These are phyloP conservation scores for Solanum clarkiae DNA, from an alignment of 257 asterid species.

Conservation along the genomic window DNA sequence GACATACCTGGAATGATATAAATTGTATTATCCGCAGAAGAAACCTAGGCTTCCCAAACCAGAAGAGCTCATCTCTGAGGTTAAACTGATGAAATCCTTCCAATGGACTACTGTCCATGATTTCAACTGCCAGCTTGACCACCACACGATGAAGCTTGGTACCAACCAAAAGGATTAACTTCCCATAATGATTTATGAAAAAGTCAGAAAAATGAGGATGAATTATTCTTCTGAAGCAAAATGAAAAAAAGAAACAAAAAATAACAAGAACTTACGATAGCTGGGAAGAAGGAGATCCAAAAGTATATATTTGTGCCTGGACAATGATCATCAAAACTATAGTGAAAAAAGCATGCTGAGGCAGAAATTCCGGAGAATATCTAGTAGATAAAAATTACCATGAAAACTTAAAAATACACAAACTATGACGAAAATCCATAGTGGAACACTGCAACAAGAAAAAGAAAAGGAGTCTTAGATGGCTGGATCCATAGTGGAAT, in stretches of 20 bases:
- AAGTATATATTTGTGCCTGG: conserved; percentile 88
- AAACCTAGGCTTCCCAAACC: conserved; percentile 86
- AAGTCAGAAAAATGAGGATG: neutral
- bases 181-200: neutral
- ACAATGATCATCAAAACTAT: neutral
- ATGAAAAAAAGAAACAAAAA: neutral
- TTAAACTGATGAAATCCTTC: conserved; percentile 49
- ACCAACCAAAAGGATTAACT: conserved; percentile 84
- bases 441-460: conserved; percentile 29
- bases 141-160: conserved; percentile 80
- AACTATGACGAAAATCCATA: conserved; percentile 33
- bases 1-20: conserved; percentile 68
- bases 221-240: neutral
- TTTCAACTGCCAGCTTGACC: conserved; percentile 78
- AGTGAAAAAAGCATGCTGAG: neutral
- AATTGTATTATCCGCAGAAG: conserved; percentile 73
- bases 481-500: neutral
- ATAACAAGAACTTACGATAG: conserved; percentile 38
- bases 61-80: conserved; percentile 84
- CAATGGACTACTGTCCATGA: conserved; percentile 49
- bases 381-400: conserved; percentile 10
- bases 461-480: neutral
- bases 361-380: neutral
- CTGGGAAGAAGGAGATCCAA: conserved; percentile 82
- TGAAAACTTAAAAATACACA: conserved; percentile 30